Base-by-base conservation (phyloP, 148 eudicot species). In the Persicaria maculosa region DNA sequence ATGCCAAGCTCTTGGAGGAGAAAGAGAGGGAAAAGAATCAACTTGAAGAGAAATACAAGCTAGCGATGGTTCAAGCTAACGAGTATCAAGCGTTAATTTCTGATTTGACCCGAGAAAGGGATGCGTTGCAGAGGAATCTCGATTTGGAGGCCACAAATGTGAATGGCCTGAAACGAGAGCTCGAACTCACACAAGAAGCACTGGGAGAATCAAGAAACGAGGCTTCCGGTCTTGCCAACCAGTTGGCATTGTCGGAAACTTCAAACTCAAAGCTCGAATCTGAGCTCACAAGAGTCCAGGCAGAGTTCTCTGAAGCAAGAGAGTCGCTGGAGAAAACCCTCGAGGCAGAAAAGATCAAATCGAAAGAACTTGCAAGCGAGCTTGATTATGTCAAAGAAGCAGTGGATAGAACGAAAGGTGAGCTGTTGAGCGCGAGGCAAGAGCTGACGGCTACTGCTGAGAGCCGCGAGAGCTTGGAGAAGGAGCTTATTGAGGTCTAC, bases 41-140 rank as follows among this genome's bases (percentile, higher is more conserved):
- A 74, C 85, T 92, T 44, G 74, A 83, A 50, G 85, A 85, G 75
- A 82, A 84, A 74, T 83, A 89, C 22, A 81, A 81, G 77, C 46
- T 74, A 48, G 73, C 78, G 20, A 57, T 73, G 52, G 78, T 47
- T 3, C 86, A 87, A 79, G 79, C 74, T 31, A 81, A 61, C 25
- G 79, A 62, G 67, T 84, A 89, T 68, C 72, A 90, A 75, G 84
- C 14, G 4, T 14, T 75, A 47, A 80, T 90, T 74, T 74, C 80
- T 77, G 90, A 86, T 67, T 81, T 96, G 81, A 83, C 84, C 67
- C 81, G 54, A 50, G 91, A 89, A 71, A 86, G 81, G 77, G 90
- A 90, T 36, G 77, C 62, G 44, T 58, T 85, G 59, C 83, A 75
- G 82, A 86, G 80, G 69, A 58, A 45, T 77, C 85, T 96, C 62